phyloP scores from a whole-genome alignment of 768 basidiomycete species.

The Termitomyces sp. region DNA sequence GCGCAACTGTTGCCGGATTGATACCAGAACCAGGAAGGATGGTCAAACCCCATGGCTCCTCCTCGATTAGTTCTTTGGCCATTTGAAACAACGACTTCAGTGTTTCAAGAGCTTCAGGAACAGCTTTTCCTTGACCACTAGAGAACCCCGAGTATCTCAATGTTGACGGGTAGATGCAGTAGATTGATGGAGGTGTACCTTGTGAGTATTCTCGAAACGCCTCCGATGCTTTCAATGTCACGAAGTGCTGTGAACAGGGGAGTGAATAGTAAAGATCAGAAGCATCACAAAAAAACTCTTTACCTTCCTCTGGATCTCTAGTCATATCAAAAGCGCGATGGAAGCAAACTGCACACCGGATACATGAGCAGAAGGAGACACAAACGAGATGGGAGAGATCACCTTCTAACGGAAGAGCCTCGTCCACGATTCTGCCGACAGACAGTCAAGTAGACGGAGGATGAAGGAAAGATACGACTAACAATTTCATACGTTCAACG shows the following conservation, averaged over 20 bases:
- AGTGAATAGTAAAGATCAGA: not conserved
- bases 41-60: slow-evolving; percentile 32
- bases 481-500: slow-evolving; percentile 51
- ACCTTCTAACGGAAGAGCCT: slow-evolving; percentile 63
- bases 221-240: slow-evolving; percentile 49
- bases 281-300: not conserved
- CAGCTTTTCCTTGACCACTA: slow-evolving; percentile 50
- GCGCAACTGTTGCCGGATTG: slow-evolving; percentile 46
- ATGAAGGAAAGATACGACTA: slow-evolving; percentile 14
- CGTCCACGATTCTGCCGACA: slow-evolving; percentile 38
- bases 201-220: slow-evolving; percentile 73
- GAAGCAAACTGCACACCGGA: slow-evolving; percentile 54
- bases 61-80: slow-evolving; percentile 29
- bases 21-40: slow-evolving; percentile 79
- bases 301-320: slow-evolving; percentile 47
- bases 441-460: not conserved
- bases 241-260: slow-evolving; percentile 29
- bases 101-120: slow-evolving; percentile 32
- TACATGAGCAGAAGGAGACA: not conserved
- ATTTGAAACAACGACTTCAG: slow-evolving; percentile 34
- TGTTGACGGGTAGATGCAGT: not conserved
- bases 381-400: not conserved
- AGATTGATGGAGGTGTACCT: slow-evolving; percentile 44
- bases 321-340: slow-evolving; percentile 80
- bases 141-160: not conserved